Conservation (phyloP, 176 grass and related monocot species). For the Poa pratensis region DNA sequence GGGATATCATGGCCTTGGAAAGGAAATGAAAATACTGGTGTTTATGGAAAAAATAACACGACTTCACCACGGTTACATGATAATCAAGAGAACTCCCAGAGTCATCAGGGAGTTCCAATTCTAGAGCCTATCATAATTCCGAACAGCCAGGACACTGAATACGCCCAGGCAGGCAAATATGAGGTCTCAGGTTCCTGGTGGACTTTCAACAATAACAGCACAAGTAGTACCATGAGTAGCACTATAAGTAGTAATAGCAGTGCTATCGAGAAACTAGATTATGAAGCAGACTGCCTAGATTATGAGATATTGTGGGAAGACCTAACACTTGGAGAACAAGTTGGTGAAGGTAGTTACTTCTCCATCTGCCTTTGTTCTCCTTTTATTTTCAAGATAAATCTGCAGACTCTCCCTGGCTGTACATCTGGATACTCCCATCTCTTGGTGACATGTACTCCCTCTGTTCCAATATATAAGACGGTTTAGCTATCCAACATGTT, state of each 20-base stretch:
- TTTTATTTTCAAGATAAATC: conserved; percentile 5
- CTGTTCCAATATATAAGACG: no score
- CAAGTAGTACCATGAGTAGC: conserved; percentile 76
- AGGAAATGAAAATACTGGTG: conserved; percentile 52
- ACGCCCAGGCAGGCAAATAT: conserved; percentile 45
- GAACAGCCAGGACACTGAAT: conserved; percentile 49
- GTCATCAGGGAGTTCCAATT: conserved; percentile 35
- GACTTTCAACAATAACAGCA: conserved; percentile 75
- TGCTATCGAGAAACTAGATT: conserved; percentile 71
- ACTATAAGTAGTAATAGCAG: conserved; percentile 68
- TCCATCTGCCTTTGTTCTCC: background rate
- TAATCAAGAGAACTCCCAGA: conserved; percentile 57
- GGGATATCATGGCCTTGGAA: conserved; percentile 87
- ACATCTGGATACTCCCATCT: conserved; percentile 25
- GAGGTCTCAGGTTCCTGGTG: conserved; percentile 80
- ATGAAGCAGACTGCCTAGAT: conserved; percentile 88
- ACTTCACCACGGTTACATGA: conserved; percentile 53
- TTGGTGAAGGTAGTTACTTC: conserved; percentile 78
- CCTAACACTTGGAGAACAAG: conserved; percentile 83
- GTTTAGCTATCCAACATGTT: no score
- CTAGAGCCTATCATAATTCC: conserved; percentile 55
- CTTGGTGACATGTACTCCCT: background rate
- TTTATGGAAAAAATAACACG: conserved; percentile 49
- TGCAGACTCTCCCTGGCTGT: conserved; percentile 1
- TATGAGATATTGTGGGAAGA: conserved; percentile 96